Percentiles rank a stretch among this genome's conserved stretches.
phyloP scores from a whole-genome alignment of 345 rosid species.

The Linum lewisii region DNA sequence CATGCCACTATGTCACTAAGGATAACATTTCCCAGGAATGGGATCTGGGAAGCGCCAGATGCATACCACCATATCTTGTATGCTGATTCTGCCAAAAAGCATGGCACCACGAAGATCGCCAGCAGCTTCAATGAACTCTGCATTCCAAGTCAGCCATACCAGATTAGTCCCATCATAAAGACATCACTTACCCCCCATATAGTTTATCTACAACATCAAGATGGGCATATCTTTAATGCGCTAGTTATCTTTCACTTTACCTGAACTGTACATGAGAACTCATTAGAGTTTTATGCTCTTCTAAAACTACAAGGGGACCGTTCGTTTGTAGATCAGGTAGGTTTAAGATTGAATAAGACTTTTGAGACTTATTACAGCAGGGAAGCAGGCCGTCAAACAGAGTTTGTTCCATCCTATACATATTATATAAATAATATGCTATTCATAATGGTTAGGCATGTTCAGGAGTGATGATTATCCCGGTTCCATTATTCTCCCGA shows the following conservation, averaged over 20 bases:
- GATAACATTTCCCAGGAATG: conserved; percentile 69
- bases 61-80: conserved; percentile 99
- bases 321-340: not conserved
- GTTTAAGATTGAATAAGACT: too few relatives aligned
- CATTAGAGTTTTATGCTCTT: not conserved
- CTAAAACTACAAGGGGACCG: not conserved
- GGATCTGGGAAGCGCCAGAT: conserved; percentile 83
- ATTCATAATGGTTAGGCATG: too few relatives aligned
- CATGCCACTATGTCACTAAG: conserved; percentile 75
- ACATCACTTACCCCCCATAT: not conserved
- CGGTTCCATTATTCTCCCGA: too few relatives aligned
- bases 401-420: too few relatives aligned
- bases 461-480: too few relatives aligned
- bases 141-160: conserved; percentile 11
- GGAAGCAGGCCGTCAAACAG: too few relatives aligned
- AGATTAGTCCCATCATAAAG: not conserved
- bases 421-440: too few relatives aligned
- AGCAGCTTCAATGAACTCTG: conserved; percentile 81
- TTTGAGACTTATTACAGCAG: too few relatives aligned
- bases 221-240: too few relatives aligned
- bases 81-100: conserved; percentile 57
- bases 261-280: too few relatives aligned
- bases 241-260: too few relatives aligned
- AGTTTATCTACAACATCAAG: too few relatives aligned
- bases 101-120: conserved; percentile 60